Percentiles rank a stretch among this genome's conserved stretches.
phyloP scores from a whole-genome alignment of 306 rosid genomes.

The Gastrolobium bilobum region DNA sequence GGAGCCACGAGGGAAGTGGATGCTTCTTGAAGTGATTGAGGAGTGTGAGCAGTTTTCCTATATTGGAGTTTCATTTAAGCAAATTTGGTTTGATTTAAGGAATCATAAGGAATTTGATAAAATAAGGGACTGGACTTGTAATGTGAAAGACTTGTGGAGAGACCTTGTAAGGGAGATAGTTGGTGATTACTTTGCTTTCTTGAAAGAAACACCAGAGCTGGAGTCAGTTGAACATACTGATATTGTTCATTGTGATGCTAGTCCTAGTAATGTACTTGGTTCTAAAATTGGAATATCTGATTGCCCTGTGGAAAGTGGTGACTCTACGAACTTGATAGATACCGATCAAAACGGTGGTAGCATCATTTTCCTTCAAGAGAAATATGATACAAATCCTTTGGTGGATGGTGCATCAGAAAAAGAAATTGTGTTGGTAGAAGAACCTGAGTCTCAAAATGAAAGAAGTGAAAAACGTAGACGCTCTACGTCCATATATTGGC shows the following conservation, averaged over 20 bases:
- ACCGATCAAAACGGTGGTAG: constrained; percentile 32
- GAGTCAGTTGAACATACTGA: constrained; percentile 47
- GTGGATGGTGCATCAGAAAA: constrained; percentile 40
- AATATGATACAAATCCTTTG: constrained; percentile 32
- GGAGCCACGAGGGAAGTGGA: constrained; percentile 81
- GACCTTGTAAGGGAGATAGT: constrained; percentile 63
- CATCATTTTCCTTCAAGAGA: constrained; percentile 30
- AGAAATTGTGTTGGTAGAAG: constrained; percentile 41
- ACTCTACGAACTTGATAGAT: constrained; percentile 13
- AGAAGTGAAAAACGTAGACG: constrained; percentile 21
- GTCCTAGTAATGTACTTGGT: constrained; percentile 27
- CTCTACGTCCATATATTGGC: constrained; percentile 46
- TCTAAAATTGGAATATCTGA: constrained; percentile 24
- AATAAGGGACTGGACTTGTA: constrained; percentile 75
- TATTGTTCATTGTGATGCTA: constrained; percentile 39
- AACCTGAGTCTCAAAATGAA: constrained; percentile 15
- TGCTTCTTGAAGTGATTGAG: constrained; percentile 74
- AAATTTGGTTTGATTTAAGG: constrained; percentile 84
- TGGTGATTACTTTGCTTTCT: constrained; percentile 55
- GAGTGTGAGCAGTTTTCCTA: constrained; percentile 57
- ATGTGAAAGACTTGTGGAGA: constrained; percentile 71
- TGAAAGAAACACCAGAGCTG: constrained; percentile 37
- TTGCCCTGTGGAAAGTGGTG: constrained; percentile 33
- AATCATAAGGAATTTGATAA: constrained; percentile 55
- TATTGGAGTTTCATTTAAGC: constrained; percentile 74